phyloP scores from a whole-genome alignment of 768 basidiomycete species.

The Termitomyces sp. region DNA sequence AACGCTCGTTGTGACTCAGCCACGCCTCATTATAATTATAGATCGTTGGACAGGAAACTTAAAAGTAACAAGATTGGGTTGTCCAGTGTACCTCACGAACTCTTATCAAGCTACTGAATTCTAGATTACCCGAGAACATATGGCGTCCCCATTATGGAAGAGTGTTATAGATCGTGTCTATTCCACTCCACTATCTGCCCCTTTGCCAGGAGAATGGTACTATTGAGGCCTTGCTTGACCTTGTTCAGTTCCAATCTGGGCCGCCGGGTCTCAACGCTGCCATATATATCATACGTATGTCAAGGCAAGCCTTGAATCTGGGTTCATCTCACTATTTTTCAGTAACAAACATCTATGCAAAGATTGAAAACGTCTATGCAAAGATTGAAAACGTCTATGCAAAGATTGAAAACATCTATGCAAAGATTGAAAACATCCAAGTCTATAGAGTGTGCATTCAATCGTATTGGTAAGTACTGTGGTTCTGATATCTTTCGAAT shows the following conservation, averaged over 20 bases:
- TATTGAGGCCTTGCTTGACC: not conserved
- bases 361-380: not conserved
- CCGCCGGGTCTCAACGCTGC: not conserved
- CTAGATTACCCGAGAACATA: not conserved
- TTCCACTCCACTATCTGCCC: not conserved
- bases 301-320: not conserved
- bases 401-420: not conserved
- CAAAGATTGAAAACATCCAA: not conserved
- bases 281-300: not conserved
- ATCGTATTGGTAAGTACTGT: not conserved
- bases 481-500: not conserved
- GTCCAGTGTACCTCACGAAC: too few relatives aligned
- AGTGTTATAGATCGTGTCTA: not conserved
- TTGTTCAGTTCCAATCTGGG: not conserved
- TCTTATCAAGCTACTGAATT: not conserved
- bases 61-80: too few relatives aligned
- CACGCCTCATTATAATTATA: too few relatives aligned
- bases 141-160: not conserved
- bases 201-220: not conserved
- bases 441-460: not conserved
- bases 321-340: not conserved
- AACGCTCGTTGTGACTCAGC: too few relatives aligned
- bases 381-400: not conserved
- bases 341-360: not conserved
- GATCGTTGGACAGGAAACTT: too few relatives aligned